Conservation (phyloP, 768 basidiomycete species). For the Hypholoma fasciculare region DNA sequence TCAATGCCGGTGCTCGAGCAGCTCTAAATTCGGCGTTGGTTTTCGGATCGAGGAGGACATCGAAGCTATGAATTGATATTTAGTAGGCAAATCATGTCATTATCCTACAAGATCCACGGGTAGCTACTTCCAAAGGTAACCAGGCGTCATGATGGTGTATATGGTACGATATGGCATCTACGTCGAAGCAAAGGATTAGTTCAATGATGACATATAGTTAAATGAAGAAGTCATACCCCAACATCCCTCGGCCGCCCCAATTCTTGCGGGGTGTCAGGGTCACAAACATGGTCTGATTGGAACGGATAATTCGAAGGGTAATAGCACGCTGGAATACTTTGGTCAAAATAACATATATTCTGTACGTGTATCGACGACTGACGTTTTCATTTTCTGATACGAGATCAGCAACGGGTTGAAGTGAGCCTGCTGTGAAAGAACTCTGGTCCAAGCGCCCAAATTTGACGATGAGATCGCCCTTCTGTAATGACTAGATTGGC, state of each 20-base stretch:
- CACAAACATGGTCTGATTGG: slow-evolving; percentile 43
- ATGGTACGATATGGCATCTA: slow-evolving; percentile 67
- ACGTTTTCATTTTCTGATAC: slow-evolving; percentile 82
- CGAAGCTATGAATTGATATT: slow-evolving; percentile 13
- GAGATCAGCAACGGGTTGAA: slow-evolving; percentile 72
- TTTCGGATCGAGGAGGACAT: slow-evolving; percentile 24
- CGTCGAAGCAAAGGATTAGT: not conserved
- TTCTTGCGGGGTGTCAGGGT: slow-evolving; percentile 68
- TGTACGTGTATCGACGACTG: slow-evolving; percentile 21
- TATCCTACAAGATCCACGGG: slow-evolving; percentile 6
- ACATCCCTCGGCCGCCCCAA: slow-evolving; percentile 86
- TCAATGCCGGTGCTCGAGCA: slow-evolving; percentile 21
- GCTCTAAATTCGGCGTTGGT: slow-evolving; percentile 32
- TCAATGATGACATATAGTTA: not conserved
- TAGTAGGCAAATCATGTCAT: not conserved
- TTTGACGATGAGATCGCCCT: slow-evolving; percentile 70
- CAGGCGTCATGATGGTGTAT: slow-evolving; percentile 23
- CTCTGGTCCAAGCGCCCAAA: slow-evolving; percentile 64
- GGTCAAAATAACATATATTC: not conserved
- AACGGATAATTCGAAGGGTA: slow-evolving; percentile 56
- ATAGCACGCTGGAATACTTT: slow-evolving; percentile 51
- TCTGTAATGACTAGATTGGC: slow-evolving; percentile 56
- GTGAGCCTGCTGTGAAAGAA: slow-evolving; percentile 48
- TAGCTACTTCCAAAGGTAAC: not conserved
- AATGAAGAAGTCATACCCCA: slow-evolving; percentile 61